A percentile compares a stretch with the other conserved stretches of the same genome.
phyloP scores from a whole-genome alignment of 306 rosid species.

The Nissolia schottii region DNA sequence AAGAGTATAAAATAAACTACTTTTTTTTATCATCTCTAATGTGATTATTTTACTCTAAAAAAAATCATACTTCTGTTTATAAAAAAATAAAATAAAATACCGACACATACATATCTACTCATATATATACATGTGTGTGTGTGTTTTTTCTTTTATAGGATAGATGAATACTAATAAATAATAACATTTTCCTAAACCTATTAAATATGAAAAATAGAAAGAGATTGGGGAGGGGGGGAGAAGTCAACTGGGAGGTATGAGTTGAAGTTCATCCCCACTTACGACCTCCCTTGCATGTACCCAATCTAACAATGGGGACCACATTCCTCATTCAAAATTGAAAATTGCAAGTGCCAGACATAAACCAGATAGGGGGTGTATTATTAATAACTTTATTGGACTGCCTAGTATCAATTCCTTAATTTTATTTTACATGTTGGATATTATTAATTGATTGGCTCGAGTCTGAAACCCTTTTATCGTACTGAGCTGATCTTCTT shows the following conservation, averaged over 20 bases:
- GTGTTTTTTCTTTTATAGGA: too few species aligned
- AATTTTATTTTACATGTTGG: slow-evolving; percentile 19
- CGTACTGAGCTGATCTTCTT: neutral
- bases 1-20: too few species aligned
- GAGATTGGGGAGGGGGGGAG: slow-evolving; percentile 1
- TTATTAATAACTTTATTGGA: slow-evolving; percentile 13
- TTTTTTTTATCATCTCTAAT: too few species aligned
- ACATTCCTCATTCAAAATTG: slow-evolving; percentile 1
- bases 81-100: too few species aligned
- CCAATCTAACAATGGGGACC: slow-evolving; percentile 26
- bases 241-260: slow-evolving; percentile 49
- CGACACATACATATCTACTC: too few species aligned
- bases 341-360: neutral
- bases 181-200: too few species aligned
- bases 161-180: too few species aligned
- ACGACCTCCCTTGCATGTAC: slow-evolving; percentile 64
- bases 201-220: neutral
- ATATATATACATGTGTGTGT: too few species aligned
- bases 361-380: neutral
- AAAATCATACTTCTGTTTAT: too few species aligned
- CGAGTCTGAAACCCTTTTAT: neutral
- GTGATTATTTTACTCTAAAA: too few species aligned
- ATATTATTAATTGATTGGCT: neutral
- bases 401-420: neutral
- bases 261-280: slow-evolving; percentile 51